Conservation (phyloP, 1,284 basidiomycete genomes). For the Apiotrichum porosum region DNA sequence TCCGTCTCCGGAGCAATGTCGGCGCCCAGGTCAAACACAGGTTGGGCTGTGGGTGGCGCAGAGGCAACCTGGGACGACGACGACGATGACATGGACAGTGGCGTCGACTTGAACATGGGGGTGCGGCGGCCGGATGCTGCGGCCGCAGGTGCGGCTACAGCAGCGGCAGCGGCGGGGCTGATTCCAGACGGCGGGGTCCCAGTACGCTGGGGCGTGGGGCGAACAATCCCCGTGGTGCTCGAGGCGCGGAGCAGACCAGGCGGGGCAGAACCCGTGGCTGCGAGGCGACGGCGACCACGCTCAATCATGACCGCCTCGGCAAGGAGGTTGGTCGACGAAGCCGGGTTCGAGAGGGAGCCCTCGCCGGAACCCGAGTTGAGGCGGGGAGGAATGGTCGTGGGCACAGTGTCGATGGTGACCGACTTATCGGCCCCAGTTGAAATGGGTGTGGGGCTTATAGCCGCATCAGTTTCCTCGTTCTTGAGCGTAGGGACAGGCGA, state of each 20-base stretch:
- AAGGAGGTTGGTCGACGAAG: conserved; percentile 5
- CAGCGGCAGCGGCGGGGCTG: background rate
- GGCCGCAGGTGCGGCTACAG: background rate
- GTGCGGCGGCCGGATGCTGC: background rate
- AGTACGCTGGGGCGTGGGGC: background rate
- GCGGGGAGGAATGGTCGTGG: background rate
- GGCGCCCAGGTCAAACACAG: background rate
- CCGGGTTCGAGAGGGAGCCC: background rate
- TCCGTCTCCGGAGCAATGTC: background rate
- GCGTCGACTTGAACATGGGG: background rate
- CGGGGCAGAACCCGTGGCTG: background rate
- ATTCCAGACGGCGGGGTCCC: background rate
- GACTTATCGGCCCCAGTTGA: too few relatives aligned
- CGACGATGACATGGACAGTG: background rate
- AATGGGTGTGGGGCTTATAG: background rate
- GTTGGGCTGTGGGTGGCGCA: background rate
- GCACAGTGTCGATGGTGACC: background rate
- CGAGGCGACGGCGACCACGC: conserved; percentile 17
- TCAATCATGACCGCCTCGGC: conserved; percentile 28
- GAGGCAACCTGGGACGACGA: background rate
- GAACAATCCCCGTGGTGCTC: background rate
- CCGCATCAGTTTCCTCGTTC: background rate
- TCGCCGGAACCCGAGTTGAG: background rate
- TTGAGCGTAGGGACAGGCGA: background rate
- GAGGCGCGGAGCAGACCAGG: background rate